Conservation (phyloP, 768 basidiomycete genomes). For the Exsudoporus frostii region DNA sequence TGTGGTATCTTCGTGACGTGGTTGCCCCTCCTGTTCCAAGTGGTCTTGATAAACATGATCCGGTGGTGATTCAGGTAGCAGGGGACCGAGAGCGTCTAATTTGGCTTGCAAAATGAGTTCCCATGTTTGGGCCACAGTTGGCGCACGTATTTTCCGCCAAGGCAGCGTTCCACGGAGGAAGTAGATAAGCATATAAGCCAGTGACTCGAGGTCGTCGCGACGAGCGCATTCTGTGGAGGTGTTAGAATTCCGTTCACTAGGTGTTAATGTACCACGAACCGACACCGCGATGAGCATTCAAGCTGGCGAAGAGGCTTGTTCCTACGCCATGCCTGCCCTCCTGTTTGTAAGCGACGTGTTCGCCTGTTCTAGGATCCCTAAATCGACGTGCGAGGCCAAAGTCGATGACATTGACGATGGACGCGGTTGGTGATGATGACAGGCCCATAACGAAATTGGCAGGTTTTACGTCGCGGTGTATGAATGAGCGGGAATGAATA, state of each 20-base stretch:
- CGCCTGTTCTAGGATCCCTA: conserved; percentile 59
- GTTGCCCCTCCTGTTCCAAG: conserved; percentile 2
- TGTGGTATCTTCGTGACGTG: neutral
- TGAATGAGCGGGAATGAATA: conserved; percentile 91
- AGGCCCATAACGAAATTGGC: conserved; percentile 97
- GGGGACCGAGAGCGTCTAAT: conserved; percentile 46
- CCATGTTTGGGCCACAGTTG: conserved; percentile 69
- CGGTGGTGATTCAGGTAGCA: conserved; percentile 16
- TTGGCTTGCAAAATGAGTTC: conserved; percentile 75
- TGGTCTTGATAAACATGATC: conserved; percentile 11
- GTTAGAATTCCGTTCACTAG: neutral
- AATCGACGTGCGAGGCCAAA: conserved; percentile 83
- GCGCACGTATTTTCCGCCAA: conserved; percentile 71
- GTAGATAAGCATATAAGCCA: conserved; percentile 82
- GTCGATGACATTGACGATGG: conserved; percentile 88
- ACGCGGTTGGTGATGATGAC: conserved; percentile 53
- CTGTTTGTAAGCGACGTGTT: conserved; percentile 70
- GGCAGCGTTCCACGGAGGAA: conserved; percentile 76
- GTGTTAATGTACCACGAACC: conserved; percentile 41
- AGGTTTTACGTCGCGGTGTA: conserved; percentile 97
- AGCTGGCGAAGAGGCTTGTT: conserved; percentile 70
- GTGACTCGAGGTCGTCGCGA: conserved; percentile 74
- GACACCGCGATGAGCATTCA: conserved; percentile 73
- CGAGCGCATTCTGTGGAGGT: conserved; percentile 58
- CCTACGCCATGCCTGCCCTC: conserved; percentile 76